A percentile compares a stretch with the other conserved stretches of the same genome.
Evolutionary conservation across 768 basidiomycete genomes (phyloP).

Genomic region (Pholiota molesta): DNA sequence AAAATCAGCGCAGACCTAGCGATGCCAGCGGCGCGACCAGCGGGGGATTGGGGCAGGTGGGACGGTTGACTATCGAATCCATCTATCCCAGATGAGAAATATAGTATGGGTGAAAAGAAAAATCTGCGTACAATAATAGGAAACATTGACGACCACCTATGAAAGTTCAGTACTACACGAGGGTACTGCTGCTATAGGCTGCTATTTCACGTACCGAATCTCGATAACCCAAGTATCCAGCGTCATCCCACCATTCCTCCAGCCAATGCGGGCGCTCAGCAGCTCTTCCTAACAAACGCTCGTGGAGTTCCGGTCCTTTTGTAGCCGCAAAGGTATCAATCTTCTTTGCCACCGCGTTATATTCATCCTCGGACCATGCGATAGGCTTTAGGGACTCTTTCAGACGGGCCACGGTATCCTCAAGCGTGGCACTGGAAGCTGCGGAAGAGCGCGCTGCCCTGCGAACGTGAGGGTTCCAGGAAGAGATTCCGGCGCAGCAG

Average conservation of each 20-base stretch:
- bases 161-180: background rate
- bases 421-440: constrained; percentile 74
- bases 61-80: constrained; percentile 73
- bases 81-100: constrained; percentile 45
- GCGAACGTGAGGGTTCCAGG: constrained; percentile 63
- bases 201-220: constrained; percentile 62
- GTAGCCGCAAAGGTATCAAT: constrained; percentile 66
- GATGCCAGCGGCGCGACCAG: constrained; percentile 71
- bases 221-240: constrained; percentile 80
- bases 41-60: constrained; percentile 58
- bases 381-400: constrained; percentile 75
- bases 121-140: constrained; percentile 79
- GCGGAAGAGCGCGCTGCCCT: constrained; percentile 62
- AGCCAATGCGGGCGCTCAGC: constrained; percentile 76
- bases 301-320: constrained; percentile 62
- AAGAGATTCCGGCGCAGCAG: constrained; percentile 60
- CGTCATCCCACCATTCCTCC: constrained; percentile 94
- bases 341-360: constrained; percentile 52
- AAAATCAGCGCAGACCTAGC: constrained; percentile 76
- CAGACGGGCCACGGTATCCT: constrained; percentile 66
- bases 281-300: constrained; percentile 57
- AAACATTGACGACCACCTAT: constrained; percentile 85
- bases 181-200: constrained; percentile 4
- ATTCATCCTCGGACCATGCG: constrained; percentile 65
- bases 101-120: background rate